Evolutionary conservation across 129 eudicot genomes (phyloP).

Genomic region (Lonicera japonica): DNA sequence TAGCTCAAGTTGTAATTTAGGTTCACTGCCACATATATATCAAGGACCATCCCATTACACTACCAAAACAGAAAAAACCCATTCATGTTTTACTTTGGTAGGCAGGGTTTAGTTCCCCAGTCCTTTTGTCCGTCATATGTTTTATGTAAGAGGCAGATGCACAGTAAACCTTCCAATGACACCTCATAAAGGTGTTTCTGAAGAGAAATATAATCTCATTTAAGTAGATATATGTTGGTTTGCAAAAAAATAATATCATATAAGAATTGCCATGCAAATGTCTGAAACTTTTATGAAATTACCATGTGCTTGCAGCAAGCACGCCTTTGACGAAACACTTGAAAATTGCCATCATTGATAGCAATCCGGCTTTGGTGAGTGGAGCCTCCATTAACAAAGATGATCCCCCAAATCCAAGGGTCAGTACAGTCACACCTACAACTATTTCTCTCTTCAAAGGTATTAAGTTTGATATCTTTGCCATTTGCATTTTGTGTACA

Average conservation of each 20-base stretch:
- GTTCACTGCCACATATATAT: too few species aligned
- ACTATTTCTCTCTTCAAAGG: constrained; percentile 86
- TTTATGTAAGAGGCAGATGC: too few species aligned
- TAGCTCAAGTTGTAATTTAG: too few species aligned
- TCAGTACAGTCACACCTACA: constrained; percentile 95
- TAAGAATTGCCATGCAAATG: neutral
- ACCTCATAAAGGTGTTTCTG: neutral
- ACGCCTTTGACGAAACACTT: constrained; percentile 69
- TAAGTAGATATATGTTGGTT: neutral
- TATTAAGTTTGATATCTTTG: constrained; percentile 23
- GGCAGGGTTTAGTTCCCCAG: too few species aligned
- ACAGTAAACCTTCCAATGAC: neutral
- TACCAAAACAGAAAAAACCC: too few species aligned
- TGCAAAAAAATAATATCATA: neutral
- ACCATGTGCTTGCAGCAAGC: constrained; percentile 58
- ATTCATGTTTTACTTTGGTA: neutral
- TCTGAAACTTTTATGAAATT: constrained; percentile 5
- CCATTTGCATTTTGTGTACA: constrained; percentile 16
- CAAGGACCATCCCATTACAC: too few species aligned
- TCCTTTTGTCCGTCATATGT: too few species aligned
- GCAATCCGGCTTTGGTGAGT: constrained; percentile 71
- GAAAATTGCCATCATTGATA: constrained; percentile 85
- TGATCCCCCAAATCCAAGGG: constrained; percentile 95
- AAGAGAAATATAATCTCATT: neutral
- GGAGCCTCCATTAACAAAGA: constrained; percentile 53